These are phyloP conservation scores for Rugosomyces carneus DNA, from an alignment of 1,284 basidiomycete species.

Conservation along the genomic window DNA sequence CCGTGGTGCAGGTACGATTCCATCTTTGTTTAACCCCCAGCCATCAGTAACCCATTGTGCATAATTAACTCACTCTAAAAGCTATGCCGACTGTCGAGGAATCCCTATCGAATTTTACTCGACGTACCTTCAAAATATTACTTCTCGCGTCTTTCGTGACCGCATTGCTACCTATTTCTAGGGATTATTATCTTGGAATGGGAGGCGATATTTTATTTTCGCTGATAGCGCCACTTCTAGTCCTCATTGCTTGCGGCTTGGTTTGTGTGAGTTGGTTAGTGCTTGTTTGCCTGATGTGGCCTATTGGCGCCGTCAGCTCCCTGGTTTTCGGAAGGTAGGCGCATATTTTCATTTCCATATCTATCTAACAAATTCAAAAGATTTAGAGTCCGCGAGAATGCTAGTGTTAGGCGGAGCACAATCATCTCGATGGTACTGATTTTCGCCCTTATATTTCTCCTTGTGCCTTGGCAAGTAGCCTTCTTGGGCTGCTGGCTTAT, in stretches of 20 bases:
- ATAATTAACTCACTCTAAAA: conserved; percentile 2
- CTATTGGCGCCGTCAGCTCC: conserved; percentile 30
- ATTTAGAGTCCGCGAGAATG: conserved; percentile 29
- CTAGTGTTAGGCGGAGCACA: conserved; percentile 37
- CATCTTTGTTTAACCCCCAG: conserved; percentile 8
- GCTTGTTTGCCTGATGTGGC: conserved; percentile 38
- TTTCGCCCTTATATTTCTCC: conserved; percentile 59
- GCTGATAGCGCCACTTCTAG: conserved; percentile 46
- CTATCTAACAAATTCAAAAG: conserved; percentile 12
- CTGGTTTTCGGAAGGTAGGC: conserved; percentile 37
- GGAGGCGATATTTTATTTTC: conserved; percentile 43
- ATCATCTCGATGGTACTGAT: conserved; percentile 57
- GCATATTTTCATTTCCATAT: conserved; percentile 3
- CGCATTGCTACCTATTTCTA: conserved; percentile 53
- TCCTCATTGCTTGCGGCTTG: conserved; percentile 53
- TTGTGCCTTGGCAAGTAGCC: conserved; percentile 88
- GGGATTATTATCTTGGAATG: conserved; percentile 52
- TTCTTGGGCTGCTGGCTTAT: conserved; percentile 79
- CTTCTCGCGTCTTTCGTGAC: conserved; percentile 37
- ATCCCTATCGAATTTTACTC: conserved; percentile 41
- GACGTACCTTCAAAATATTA: conserved; percentile 35
- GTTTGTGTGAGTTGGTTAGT: conserved; percentile 55
- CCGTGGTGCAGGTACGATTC: conserved; percentile 21
- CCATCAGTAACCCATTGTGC: not conserved
- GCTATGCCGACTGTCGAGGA: conserved; percentile 40